phyloP scores from a whole-genome alignment of 345 rosid genomes.

The Eucalyptus camaldulensis region DNA sequence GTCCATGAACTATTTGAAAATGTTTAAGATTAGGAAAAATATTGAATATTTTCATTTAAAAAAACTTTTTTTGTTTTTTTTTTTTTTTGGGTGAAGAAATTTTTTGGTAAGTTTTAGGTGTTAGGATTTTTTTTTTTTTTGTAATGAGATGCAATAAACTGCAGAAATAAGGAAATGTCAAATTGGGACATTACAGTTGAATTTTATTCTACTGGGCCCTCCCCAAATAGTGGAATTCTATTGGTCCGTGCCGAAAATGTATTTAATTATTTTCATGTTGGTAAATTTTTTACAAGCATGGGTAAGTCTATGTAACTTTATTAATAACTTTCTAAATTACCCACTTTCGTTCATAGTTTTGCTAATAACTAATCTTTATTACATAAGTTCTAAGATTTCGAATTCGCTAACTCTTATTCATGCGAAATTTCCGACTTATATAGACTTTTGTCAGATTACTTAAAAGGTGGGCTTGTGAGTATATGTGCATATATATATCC shows the following conservation, averaged over 20 bases:
- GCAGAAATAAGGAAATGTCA: neutral
- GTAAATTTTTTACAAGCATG: no score
- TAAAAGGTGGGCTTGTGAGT: neutral
- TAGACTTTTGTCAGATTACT: neutral
- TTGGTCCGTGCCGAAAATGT: neutral
- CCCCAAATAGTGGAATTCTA: neutral
- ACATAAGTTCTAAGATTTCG: neutral
- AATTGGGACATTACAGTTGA: neutral
- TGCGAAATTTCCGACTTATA: neutral
- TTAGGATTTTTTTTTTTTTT: neutral
- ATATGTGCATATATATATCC: neutral
- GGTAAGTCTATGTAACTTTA: neutral
- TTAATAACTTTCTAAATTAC: neutral
- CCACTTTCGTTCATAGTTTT: neutral
- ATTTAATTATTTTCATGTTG: no score
- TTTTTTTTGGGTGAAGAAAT: no score
- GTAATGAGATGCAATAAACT: neutral
- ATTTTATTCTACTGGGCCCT: neutral
- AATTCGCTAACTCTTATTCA: neutral
- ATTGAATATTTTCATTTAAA: no score
- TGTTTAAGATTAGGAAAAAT: rapidly evolving
- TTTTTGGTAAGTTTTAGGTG: no score
- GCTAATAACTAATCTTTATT: neutral
- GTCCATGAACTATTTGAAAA: no score
- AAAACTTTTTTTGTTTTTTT: neutral